Evolutionary conservation across 306 rosid genomes (phyloP), one percentile per base, ranked within the genome.

Genomic region (Rosa rugosa): DNA sequence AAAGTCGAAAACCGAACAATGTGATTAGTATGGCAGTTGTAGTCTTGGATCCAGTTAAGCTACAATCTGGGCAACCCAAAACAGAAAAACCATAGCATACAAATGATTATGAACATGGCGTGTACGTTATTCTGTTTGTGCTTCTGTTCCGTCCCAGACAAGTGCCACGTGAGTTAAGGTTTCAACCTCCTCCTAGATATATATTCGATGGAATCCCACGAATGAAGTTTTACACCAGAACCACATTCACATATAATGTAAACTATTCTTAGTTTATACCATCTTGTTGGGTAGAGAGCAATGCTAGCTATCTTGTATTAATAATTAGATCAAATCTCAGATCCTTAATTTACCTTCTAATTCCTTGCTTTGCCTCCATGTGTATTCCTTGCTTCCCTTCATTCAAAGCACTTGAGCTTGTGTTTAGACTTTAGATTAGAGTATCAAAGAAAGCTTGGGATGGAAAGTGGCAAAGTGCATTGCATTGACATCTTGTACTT

Each of bases 101-200:
- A 31, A 31, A 16, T 65, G 45, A 34, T 62, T 34, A 65, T 36
- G 70, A 18, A 65, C 38, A 69, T 70, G 80, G 56, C 80, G 68
- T 69, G 41, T 56, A 82, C 79, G 76, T 56, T 53, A 59, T 45
- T 68, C 27, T 31, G 46, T 34, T 17, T 10, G 9, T 6, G 11
- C 60, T 17, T 68, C 38, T 60, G 54, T 60, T 49, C 64, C 62
- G 78, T 42, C 69, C 54, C 45, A 34, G 56, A 72, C 82, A 66
- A 56, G 25, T 11, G 76, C 5, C 79, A 76, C 17, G 77, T 80
- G 84, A 77, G 47, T 72, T 36, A 72, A 71, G 22, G n/a, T 78
- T 22, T 50, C 54, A 17, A 36, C 46, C 71, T 38, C 36, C 3
- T 31, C 54, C 66, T 34, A 38, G 51, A 77, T 73, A 67, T 69